These are phyloP conservation scores for Leccinellum albellum DNA, from an alignment of 768 basidiomycete genomes.

Conservation along the genomic window DNA sequence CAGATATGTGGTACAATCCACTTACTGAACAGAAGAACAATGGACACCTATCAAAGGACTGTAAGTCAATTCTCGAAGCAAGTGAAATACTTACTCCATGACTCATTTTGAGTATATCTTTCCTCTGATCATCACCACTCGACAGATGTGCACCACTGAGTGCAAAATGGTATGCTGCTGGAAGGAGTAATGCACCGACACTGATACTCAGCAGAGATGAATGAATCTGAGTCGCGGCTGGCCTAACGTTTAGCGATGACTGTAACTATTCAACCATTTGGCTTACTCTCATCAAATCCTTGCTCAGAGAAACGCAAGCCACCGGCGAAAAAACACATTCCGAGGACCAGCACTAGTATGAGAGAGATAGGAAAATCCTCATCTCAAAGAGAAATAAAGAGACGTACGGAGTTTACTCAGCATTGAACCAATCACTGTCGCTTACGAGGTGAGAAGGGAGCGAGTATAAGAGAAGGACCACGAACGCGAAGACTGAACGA, in stretches of 20 bases:
- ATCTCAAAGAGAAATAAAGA: background rate
- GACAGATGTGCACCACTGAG: slow-evolving; percentile 24
- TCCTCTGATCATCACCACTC: slow-evolving; percentile 32
- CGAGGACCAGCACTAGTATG: slow-evolving; percentile 65
- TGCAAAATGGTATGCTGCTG: slow-evolving; percentile 74
- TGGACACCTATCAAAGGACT: slow-evolving; percentile 36
- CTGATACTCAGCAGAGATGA: slow-evolving; percentile 73
- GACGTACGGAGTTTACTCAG: slow-evolving; percentile 67
- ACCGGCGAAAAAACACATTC: slow-evolving; percentile 90
- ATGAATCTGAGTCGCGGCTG: slow-evolving; percentile 65
- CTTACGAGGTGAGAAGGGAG: slow-evolving; percentile 5
- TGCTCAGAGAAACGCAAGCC: slow-evolving; percentile 76
- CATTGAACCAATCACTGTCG: slow-evolving; percentile 75
- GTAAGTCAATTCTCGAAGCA: background rate
- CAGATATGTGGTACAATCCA: background rate
- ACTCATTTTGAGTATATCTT: slow-evolving; percentile 47
- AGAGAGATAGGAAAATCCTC: slow-evolving; percentile 5
- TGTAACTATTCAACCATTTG: background rate
- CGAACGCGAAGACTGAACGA: slow-evolving; percentile 79
- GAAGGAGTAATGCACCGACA: slow-evolving; percentile 74
- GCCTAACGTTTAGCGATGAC: slow-evolving; percentile 3
- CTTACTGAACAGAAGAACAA: slow-evolving; percentile 53
- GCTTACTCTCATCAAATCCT: slow-evolving; percentile 70
- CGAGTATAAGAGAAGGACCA: slow-evolving; percentile 2
- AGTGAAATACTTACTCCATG: slow-evolving; percentile 39